Evolutionary conservation across 768 basidiomycete genomes (phyloP).

Genomic region (Leucosporidium creatinivorum): DNA sequence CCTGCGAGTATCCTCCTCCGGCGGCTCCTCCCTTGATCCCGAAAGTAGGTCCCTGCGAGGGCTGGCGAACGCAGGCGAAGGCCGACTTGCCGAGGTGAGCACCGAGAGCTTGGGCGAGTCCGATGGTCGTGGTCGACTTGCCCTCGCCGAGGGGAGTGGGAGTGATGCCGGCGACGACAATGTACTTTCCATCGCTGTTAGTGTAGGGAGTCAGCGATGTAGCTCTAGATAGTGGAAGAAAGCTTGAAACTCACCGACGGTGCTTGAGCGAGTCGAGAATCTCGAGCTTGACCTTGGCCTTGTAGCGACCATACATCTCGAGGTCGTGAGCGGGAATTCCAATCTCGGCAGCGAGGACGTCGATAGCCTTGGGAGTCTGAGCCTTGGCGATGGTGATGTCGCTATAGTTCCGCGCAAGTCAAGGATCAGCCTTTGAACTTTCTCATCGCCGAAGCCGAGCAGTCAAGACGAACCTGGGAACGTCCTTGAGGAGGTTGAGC

Average conservation of each 20-base stretch:
- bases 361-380: slow-evolving; percentile 83
- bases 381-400: slow-evolving; percentile 96
- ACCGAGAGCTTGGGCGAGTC: slow-evolving; percentile 89
- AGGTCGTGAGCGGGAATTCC: slow-evolving; percentile 78
- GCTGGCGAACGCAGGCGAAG: slow-evolving; percentile 95
- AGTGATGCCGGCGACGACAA: slow-evolving; percentile 69
- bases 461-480: slow-evolving; percentile 53
- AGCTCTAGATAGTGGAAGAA: no score
- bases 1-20: slow-evolving; percentile 95
- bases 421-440: neutral
- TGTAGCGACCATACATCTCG: slow-evolving; percentile 90
- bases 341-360: slow-evolving; percentile 75
- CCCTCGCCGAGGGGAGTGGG: slow-evolving; percentile 68
- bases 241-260: slow-evolving; percentile 56
- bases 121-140: slow-evolving; percentile 96
- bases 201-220: neutral
- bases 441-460: neutral
- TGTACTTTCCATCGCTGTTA: slow-evolving; percentile 66
- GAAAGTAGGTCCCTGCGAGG: slow-evolving; percentile 96
- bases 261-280: slow-evolving; percentile 75
- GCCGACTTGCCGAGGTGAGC: slow-evolving; percentile 86
- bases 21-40: slow-evolving; percentile 99
- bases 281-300: slow-evolving; percentile 90
- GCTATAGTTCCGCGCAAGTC: slow-evolving; percentile 34
- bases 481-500: slow-evolving; percentile 70